These are phyloP conservation scores for Cercospora zeina DNA, from an alignment of 2,329 filamentous ascomycete species.

Conservation along the genomic window DNA sequence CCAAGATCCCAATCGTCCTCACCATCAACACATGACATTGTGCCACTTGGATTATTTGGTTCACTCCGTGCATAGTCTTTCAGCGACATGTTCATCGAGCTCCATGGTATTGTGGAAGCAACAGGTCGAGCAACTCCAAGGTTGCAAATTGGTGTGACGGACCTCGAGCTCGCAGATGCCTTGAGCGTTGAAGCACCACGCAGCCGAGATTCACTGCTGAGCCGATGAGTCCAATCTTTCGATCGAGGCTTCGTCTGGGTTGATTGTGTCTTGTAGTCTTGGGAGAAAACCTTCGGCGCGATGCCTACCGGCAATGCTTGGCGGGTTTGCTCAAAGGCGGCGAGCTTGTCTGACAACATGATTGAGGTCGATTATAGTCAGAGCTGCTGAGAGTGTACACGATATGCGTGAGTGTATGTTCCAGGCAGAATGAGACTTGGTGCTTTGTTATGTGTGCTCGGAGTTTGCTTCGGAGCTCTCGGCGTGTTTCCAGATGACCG, in stretches of 20 bases:
- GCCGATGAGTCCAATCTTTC: conserved; percentile 15
- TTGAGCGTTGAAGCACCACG: conserved; percentile 24
- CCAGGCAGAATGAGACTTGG: neutral
- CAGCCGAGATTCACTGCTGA: conserved; percentile 21
- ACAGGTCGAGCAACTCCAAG: conserved; percentile 25
- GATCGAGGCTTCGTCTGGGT: conserved; percentile 8
- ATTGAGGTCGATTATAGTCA: neutral
- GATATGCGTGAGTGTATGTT: neutral
- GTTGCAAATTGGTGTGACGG: conserved; percentile 20
- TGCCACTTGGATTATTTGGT: neutral
- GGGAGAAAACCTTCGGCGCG: conserved; percentile 24
- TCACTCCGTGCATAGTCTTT: neutral
- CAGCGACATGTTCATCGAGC: conserved; percentile 16
- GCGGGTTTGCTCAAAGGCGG: conserved; percentile 20
- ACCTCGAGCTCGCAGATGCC: conserved; percentile 21
- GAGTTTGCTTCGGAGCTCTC: conserved; percentile 7
- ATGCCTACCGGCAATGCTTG: conserved; percentile 22
- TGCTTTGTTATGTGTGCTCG: neutral
- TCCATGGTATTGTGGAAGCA: conserved; percentile 23
- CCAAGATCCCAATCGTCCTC: conserved; percentile 31
- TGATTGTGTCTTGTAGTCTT: conserved; percentile 8
- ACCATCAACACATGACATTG: conserved; percentile 19
- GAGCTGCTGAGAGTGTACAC: neutral
- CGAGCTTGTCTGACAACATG: conserved; percentile 20
- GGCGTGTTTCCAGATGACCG: neutral